A percentile compares a stretch with the other conserved stretches of the same genome.
phyloP scores from a whole-genome alignment of 2,329 filamentous ascomycete species.

The Xylariaceae sp. region DNA sequence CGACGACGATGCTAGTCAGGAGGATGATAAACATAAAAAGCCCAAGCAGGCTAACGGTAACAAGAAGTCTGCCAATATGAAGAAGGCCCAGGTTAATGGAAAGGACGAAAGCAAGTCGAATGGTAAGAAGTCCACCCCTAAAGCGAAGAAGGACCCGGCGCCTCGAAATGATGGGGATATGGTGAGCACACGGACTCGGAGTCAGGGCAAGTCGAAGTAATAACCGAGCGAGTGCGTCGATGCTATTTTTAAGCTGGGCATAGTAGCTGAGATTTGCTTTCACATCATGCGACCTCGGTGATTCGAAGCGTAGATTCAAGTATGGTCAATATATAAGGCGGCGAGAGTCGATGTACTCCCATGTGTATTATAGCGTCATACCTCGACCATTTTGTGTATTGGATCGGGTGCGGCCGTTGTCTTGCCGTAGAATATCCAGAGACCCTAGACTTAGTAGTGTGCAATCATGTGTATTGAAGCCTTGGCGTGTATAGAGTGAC shows the following conservation, averaged over 20 bases:
- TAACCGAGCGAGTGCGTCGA: neutral
- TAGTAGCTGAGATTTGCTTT: too few species aligned
- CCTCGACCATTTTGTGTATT: too few species aligned
- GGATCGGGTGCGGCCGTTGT: too few species aligned
- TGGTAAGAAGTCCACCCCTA: constrained; percentile 24
- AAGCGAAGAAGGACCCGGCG: constrained; percentile 22
- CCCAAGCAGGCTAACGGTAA: neutral
- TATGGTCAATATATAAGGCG: too few species aligned
- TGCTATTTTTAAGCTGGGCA: neutral
- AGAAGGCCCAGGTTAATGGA: constrained; percentile 4
- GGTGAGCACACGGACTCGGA: constrained; percentile 36
- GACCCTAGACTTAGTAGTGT: too few species aligned
- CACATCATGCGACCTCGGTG: too few species aligned
- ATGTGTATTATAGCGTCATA: too few species aligned
- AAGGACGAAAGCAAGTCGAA: constrained; percentile 8
- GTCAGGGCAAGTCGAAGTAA: constrained; percentile 22
- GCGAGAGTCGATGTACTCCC: too few species aligned
- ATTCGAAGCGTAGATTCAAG: too few species aligned
- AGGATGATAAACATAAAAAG: constrained; percentile 31
- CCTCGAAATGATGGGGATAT: constrained; percentile 28
- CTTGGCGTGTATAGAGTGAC: too few species aligned
- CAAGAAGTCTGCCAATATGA: constrained; percentile 3
- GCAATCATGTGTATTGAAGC: too few species aligned
- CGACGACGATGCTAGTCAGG: neutral
- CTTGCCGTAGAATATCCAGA: too few species aligned